Base-by-base conservation (phyloP, 495 filamentous ascomycete species). In the Daldinia concentrica region DNA sequence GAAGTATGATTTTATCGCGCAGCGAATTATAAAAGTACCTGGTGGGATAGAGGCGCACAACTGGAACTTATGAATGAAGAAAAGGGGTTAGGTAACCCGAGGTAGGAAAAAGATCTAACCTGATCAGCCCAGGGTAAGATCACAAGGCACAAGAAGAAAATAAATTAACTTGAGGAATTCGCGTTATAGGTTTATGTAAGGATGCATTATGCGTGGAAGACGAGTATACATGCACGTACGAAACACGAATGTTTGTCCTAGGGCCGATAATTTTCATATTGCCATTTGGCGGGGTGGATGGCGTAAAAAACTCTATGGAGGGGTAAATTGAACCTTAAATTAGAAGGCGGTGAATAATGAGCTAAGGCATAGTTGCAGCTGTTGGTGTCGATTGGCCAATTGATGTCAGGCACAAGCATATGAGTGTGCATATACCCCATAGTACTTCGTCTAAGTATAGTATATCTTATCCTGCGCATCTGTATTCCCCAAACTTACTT, bases 281-380 rank as follows among this genome's bases (percentile, higher is more conserved):
- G 64, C 64, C 45, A 54, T 50, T 61, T 62, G 50, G 64, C 64
- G 64, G 64, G 64, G 64, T 59, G 24, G n/a, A 39, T 27, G 45
- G 45, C 34, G 30, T 14, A 26, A 68, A 68, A 68, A 45, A 61
- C 64, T 68, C n/a, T 7, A 67, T 68, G 64, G 64, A 68, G 64
- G 64, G 64, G 64, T 68, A 68, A 56, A 19, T 45, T 41, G 56
- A 24, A 58, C 37, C 17, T 26, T 36, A 68, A 54, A 68, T 8
- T 8, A 50, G 64, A 56, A 68, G 50, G 64, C 64, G 64, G 64
- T 68, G 45, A 55, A 32, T 9, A 1, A 37, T 6, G 17, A 54
- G 11, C 36, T 36, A 34, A 61, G 58, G 2, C 2, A 17, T 39
- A 39, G 34, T 30, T 30, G 36, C 27, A 59, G 22, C 19, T 34